phyloP scores from a whole-genome alignment of 2,329 filamentous ascomycete genomes.

The Davidsoniella eucalypti region DNA sequence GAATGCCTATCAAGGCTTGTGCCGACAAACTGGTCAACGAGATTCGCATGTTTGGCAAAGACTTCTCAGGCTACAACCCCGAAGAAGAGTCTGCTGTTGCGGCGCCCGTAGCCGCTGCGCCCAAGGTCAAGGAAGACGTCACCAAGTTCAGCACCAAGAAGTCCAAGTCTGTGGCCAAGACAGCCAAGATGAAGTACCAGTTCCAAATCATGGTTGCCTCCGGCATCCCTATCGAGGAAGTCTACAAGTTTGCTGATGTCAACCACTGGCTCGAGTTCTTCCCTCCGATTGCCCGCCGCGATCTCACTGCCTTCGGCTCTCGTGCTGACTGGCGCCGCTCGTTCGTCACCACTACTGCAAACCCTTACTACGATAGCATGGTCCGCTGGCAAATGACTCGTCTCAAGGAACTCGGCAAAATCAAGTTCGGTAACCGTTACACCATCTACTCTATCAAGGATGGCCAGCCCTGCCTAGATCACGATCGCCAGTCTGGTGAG shows the following conservation, averaged over 20 bases:
- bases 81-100: constrained; percentile 35
- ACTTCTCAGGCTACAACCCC: constrained; percentile 63
- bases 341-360: constrained; percentile 89
- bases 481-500: constrained; percentile 30
- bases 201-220: constrained; percentile 90
- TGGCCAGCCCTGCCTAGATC: constrained; percentile 31
- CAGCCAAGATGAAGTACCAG: constrained; percentile 85
- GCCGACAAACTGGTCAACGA: constrained; percentile 89
- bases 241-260: constrained; percentile 86
- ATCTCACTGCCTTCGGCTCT: constrained; percentile 70
- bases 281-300: constrained; percentile 32
- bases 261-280: constrained; percentile 85
- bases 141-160: constrained; percentile 89
- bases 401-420: constrained; percentile 75
- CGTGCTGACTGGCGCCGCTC: constrained; percentile 86
- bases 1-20: constrained; percentile 95
- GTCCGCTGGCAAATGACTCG: constrained; percentile 95
- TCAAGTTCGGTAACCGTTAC: constrained; percentile 84
- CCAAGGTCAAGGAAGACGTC: constrained; percentile 60
- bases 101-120: constrained; percentile 33
- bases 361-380: constrained; percentile 92
- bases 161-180: constrained; percentile 79
- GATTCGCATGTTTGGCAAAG: constrained; percentile 71
- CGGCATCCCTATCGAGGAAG: constrained; percentile 73
- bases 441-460: constrained; percentile 84